Conservation (phyloP, 345 rosid genomes). For the Diplotaxis tenuifolia region DNA sequence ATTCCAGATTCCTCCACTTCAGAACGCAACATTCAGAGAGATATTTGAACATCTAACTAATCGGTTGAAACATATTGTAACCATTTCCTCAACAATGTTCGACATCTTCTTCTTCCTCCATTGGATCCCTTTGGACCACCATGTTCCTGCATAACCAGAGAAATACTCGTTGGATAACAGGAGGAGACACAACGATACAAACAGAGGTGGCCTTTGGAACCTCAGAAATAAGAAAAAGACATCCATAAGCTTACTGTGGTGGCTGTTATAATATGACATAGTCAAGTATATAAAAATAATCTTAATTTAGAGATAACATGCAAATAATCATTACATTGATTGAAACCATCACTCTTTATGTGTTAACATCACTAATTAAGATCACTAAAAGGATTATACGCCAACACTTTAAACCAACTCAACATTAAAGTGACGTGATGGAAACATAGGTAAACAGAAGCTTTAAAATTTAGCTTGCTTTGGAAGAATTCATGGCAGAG, state of each 20-base stretch:
- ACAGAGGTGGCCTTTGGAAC: slow-evolving; percentile 83
- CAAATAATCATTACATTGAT: background rate
- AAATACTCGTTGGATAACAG: slow-evolving; percentile 1
- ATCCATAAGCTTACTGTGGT: slow-evolving; percentile 86
- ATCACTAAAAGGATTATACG: background rate
- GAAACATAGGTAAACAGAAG: slow-evolving; percentile 5
- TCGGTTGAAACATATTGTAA: too few relatives aligned
- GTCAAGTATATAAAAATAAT: slow-evolving; percentile 24
- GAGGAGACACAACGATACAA: slow-evolving; percentile 15
- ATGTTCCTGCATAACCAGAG: slow-evolving; percentile 55
- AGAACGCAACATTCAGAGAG: too few relatives aligned
- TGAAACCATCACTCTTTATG: background rate
- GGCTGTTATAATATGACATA: slow-evolving; percentile 94
- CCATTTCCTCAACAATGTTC: slow-evolving; percentile 98
- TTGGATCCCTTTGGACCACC: slow-evolving; percentile 69
- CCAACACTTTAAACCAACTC: background rate
- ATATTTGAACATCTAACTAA: too few relatives aligned
- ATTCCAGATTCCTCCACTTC: too few relatives aligned
- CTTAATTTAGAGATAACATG: background rate
- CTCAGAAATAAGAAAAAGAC: slow-evolving; percentile 86
- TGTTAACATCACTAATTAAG: background rate
- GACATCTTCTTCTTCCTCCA: slow-evolving; percentile 87
- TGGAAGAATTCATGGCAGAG: slow-evolving; percentile 89
- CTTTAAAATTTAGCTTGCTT: slow-evolving; percentile 50
- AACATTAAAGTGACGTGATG: too few relatives aligned